Evolutionary conservation across 805 yeast species (phyloP).

Genomic region (Ogataea kodamae): DNA sequence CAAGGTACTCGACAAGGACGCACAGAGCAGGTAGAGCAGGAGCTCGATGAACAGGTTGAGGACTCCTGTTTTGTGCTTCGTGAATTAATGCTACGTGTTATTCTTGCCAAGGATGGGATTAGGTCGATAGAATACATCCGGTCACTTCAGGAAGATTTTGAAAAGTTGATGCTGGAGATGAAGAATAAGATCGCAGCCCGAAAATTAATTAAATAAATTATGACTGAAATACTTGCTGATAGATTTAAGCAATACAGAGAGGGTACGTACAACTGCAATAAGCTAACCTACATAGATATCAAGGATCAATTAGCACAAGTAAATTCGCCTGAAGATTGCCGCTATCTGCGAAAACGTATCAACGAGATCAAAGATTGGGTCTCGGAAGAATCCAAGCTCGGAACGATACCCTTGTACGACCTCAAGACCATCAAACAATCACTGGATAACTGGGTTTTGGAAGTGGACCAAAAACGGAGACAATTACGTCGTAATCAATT

Average conservation of each 20-base stretch:
- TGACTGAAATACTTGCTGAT: conserved; percentile 1
- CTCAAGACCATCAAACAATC: conserved; percentile 20
- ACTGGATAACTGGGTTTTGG: conserved; percentile 19
- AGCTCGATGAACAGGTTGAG: conserved; percentile 6
- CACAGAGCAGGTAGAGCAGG: conserved; percentile 8
- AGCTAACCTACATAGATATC: conserved; percentile 6
- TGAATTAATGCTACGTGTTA: conserved; percentile 19
- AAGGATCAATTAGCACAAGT: conserved; percentile 3
- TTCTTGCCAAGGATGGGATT: conserved; percentile 17
- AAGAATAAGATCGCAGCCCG: conserved; percentile 14
- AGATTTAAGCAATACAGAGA: neutral
- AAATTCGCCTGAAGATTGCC: conserved; percentile 3
- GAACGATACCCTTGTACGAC: conserved; percentile 25
- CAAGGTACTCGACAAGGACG: conserved; percentile 18
- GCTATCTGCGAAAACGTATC: conserved; percentile 12
- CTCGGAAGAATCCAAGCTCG: conserved; percentile 8
- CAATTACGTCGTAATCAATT: conserved; percentile 18
- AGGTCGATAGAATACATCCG: conserved; percentile 12
- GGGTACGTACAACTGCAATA: neutral
- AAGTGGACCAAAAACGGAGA: conserved; percentile 21
- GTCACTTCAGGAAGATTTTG: conserved; percentile 11
- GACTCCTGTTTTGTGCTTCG: conserved; percentile 8
- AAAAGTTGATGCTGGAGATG: conserved; percentile 5
- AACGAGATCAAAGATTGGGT: conserved; percentile 20
- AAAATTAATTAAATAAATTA: conserved; percentile 3